Base-by-base conservation (phyloP, 257 asterid species). In the Solanum microdontum region DNA sequence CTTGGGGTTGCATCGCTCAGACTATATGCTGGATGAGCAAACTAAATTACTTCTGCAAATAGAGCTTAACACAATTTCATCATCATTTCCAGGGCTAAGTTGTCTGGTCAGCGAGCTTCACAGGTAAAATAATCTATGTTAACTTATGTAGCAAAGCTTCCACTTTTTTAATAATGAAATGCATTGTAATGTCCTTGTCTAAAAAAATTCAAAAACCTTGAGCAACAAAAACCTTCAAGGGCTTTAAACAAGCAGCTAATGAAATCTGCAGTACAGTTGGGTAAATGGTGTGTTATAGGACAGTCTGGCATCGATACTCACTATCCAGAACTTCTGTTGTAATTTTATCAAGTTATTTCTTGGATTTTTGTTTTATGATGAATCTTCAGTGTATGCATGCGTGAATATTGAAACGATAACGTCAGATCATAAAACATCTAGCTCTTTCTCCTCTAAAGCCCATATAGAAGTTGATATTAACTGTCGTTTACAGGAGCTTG, bases 21-120 rank as follows among this genome's bases (percentile, higher is more conserved):
- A 97, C 91, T 97, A 97, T 85, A 97, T 96, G 99, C 92, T 97
- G 93, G 99, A 96, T 86, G 96, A 95, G 84, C 93, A 97, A 89
- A 95, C 99, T 84, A 93, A 93, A 91, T 89, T 90, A 76, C 99
- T 97, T 91, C 95, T 95, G 90, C 99, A 97, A 91, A 96, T 97
- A 89, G 99, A 97, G 98, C 95, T 97, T 90, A 97, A 97, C 90
- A 96, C 99, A 79, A 97, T 97, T 87, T 93, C 99, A 69, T 96
- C 98, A 79, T 97, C 99, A 86, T 97, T 97, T 92, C 92, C 99
- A 51, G 99, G 99, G 86, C 91, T 97, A 91, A 90, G 97, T 92
- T 87, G 97, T 90, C 96, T 95, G 91, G 98, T 97, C 90, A 94
- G 93, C 86, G 95, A 95, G 88, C 99, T 97, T 91, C 99, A 97